Evolutionary conservation across 2,329 filamentous ascomycete species (phyloP), one percentile per base, ranked within the genome.

Genomic region (Penicillium occitanis): DNA sequence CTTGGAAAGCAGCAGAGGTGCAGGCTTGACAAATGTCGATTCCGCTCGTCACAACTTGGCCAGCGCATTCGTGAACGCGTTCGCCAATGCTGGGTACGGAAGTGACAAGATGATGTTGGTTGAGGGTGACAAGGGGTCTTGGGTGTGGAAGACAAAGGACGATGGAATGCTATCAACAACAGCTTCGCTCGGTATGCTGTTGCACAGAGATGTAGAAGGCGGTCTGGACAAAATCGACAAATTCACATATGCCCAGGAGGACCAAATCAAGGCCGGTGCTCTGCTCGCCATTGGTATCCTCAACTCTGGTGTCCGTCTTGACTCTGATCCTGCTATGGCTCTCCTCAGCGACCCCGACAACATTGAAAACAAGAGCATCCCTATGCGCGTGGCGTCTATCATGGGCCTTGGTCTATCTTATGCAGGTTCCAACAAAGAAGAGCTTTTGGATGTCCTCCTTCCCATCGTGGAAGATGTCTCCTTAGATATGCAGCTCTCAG

Each of bases 141-240:
- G 95, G 94, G 92, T 99, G 4, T 99, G 93, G 92, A 99, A 98
- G 84, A 98, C 96, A 22, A 99, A 99, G 81, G 93, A 96, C 50
- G 93, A 97, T 74, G 95, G 95, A 69, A 97, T 97, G 93, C 86
- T 97, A 80, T 98, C 95, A 1, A 97, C 94, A 0, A 91, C 96
- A 46, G 96, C 96, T 4, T 98, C 95, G 0, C 82, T 97, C 71
- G 95, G 95, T 74, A 94, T 95, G 73, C 84, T 99, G 19, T 84
- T 97, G 76, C 87, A 96, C 74, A 97, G 95, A 91, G 94, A 99
- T 74, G 90, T 97, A 25, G 94, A 98, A 74, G 89, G 87, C 70
- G 95, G 94, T 64, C 83, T 99, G 63, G 92, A 97, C 77, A 94
- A 93, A 80, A 93, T 98, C 72, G 94, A 99, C 79, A 92, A 90